These are phyloP conservation scores for Colletotrichum shisoi DNA, from an alignment of 2,329 filamentous ascomycete species.

Conservation along the genomic window DNA sequence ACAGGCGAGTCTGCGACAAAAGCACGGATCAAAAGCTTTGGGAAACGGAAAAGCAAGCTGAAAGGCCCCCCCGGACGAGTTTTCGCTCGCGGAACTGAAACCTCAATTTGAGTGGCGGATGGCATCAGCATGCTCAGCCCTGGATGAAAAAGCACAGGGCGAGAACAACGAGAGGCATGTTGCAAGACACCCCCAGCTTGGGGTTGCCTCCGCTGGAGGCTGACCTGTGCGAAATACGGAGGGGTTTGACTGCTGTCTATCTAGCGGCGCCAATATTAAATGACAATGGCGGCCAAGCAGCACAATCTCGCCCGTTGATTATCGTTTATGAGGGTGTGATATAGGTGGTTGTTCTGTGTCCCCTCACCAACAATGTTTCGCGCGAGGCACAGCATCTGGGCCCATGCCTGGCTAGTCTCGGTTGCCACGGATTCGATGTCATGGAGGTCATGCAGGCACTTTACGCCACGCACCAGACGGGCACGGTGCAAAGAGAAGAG, in stretches of 20 bases:
- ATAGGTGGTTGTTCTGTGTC: conserved; percentile 34
- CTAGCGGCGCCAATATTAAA: conserved; percentile 9
- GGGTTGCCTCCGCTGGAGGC: conserved; percentile 3
- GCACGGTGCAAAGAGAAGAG: conserved; percentile 11
- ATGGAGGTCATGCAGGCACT: conserved; percentile 38
- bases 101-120: conserved; percentile 29
- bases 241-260: neutral
- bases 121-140: conserved; percentile 6
- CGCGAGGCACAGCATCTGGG: conserved; percentile 31
- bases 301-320: neutral
- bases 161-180: neutral
- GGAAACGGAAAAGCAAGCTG: conserved; percentile 19
- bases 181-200: neutral
- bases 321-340: conserved; percentile 24
- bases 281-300: conserved; percentile 10
- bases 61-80: conserved; percentile 7
- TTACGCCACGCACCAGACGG: conserved; percentile 33
- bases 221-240: neutral
- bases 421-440: conserved; percentile 36
- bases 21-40: conserved; percentile 14
- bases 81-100: conserved; percentile 29
- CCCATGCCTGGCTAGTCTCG: conserved; percentile 34
- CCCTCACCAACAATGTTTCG: conserved; percentile 34
- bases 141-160: conserved; percentile 11
- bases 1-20: conserved; percentile 13